Evolutionary conservation across 345 rosid species (phyloP).

Genomic region (Linum tenue): DNA sequence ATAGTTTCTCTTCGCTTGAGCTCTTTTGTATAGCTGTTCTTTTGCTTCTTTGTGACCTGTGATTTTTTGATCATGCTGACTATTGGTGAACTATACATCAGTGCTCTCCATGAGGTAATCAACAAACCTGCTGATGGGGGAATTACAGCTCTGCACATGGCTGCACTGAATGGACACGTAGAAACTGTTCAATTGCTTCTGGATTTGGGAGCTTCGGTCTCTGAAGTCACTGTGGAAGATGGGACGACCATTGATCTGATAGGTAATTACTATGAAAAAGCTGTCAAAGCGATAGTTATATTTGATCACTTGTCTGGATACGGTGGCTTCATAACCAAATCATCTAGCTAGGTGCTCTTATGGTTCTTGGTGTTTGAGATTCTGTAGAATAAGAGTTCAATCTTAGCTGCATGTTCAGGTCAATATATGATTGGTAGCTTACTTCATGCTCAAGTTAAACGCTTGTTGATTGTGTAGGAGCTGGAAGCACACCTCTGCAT

Average conservation of each 20-base stretch:
- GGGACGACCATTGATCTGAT: conserved; percentile 91
- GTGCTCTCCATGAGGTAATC: conserved; percentile 58
- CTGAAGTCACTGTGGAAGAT: conserved; percentile 75
- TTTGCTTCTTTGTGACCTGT: background rate
- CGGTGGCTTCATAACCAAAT: no score
- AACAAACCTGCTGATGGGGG: conserved; percentile 93
- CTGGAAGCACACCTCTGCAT: conserved; percentile 91
- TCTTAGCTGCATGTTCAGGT: background rate
- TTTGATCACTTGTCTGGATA: no score
- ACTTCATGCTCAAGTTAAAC: no score
- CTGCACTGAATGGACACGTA: conserved; percentile 79
- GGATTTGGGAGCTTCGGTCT: conserved; percentile 81
- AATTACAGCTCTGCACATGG: conserved; percentile 88
- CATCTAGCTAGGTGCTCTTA: background rate
- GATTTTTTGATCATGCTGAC: conserved; percentile 1
- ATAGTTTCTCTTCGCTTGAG: conserved; percentile 1
- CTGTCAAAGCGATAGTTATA: no score
- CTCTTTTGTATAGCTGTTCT: background rate
- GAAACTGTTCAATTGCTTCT: conserved; percentile 73
- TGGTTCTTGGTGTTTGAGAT: background rate
- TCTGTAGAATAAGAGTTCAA: background rate
- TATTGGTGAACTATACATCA: conserved; percentile 15
- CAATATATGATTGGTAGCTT: no score
- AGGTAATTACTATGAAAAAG: conserved; percentile 30
- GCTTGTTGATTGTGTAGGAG: conserved; percentile 39